Percentiles rank a stretch among this genome's conserved stretches.
Conservation (phyloP, 2,329 filamentous ascomycete species). For the Pseudophaeomoniella oleicola region DNA sequence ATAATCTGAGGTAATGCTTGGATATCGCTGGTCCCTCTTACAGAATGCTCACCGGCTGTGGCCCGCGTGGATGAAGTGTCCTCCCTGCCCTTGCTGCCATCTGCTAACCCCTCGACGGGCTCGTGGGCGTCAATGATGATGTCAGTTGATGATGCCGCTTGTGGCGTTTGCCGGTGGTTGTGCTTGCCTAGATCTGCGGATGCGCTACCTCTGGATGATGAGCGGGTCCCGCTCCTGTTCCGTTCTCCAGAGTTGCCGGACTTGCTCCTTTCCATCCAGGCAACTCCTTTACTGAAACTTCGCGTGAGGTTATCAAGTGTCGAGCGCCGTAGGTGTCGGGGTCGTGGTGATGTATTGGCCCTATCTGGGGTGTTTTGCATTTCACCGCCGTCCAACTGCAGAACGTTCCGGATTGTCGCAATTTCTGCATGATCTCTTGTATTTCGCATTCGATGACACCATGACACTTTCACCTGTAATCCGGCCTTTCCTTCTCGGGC, state of each 20-base stretch:
- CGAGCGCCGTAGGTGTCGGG: background rate
- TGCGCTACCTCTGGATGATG: background rate
- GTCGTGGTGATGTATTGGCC: background rate
- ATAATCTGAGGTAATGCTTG: too few relatives aligned
- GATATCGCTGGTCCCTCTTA: too few relatives aligned
- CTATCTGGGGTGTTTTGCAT: background rate
- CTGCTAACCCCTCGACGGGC: too few relatives aligned
- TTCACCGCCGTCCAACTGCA: constrained; percentile 18
- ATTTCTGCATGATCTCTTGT: constrained; percentile 67
- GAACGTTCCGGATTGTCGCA: constrained; percentile 45
- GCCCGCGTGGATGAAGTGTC: too few relatives aligned
- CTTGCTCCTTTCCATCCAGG: background rate
- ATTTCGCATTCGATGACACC: constrained; percentile 71
- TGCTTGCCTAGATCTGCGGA: too few relatives aligned
- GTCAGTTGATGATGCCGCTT: too few relatives aligned
- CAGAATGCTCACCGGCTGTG: too few relatives aligned
- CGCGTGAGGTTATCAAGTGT: background rate
- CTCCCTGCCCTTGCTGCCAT: too few relatives aligned
- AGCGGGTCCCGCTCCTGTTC: background rate
- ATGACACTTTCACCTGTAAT: constrained; percentile 45
- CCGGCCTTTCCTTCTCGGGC: constrained; percentile 15
- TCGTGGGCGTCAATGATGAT: too few relatives aligned
- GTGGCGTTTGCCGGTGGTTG: too few relatives aligned
- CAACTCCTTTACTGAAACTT: background rate
- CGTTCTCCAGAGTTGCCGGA: background rate